Evolutionary conservation across 2,329 filamentous ascomycete species (phyloP).

Genomic region (Penicillium psychrosexuale): DNA sequence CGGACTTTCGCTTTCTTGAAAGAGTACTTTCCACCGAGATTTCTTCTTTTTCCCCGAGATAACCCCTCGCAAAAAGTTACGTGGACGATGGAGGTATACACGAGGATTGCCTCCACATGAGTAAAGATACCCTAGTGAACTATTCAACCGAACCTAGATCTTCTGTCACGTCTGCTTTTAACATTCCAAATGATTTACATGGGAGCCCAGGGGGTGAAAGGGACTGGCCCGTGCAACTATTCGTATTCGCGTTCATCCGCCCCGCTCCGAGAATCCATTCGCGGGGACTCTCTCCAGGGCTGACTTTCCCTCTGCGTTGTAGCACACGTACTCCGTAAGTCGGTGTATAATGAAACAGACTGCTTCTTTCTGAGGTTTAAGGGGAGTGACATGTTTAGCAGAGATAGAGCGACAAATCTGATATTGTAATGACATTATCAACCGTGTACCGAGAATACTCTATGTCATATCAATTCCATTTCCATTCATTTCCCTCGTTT

Average conservation of each 20-base stretch:
- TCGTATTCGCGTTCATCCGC: constrained; percentile 23
- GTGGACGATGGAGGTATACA: background rate
- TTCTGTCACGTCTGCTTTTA: background rate
- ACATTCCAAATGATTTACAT: background rate
- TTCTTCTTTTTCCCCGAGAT: background rate
- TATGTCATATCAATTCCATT: background rate
- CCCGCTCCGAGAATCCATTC: constrained; percentile 17
- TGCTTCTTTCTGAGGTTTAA: background rate
- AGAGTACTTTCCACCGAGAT: constrained; percentile 7
- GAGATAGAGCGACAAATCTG: background rate
- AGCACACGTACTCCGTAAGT: constrained; percentile 2
- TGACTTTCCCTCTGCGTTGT: constrained; percentile 1
- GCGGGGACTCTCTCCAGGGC: constrained; percentile 5
- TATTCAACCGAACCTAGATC: background rate
- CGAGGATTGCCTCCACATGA: background rate
- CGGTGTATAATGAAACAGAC: constrained; percentile 10
- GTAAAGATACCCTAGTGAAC: background rate
- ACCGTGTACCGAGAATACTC: background rate
- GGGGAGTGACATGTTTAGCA: background rate
- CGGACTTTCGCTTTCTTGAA: constrained; percentile 1
- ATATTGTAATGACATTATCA: no score
- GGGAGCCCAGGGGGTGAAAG: background rate
- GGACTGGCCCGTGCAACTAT: constrained; percentile 17
- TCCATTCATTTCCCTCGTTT: no score
- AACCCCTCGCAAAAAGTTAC: background rate